These are phyloP conservation scores for Eucalyptus erythrocorys DNA, from an alignment of 345 rosid species.

Conservation along the genomic window DNA sequence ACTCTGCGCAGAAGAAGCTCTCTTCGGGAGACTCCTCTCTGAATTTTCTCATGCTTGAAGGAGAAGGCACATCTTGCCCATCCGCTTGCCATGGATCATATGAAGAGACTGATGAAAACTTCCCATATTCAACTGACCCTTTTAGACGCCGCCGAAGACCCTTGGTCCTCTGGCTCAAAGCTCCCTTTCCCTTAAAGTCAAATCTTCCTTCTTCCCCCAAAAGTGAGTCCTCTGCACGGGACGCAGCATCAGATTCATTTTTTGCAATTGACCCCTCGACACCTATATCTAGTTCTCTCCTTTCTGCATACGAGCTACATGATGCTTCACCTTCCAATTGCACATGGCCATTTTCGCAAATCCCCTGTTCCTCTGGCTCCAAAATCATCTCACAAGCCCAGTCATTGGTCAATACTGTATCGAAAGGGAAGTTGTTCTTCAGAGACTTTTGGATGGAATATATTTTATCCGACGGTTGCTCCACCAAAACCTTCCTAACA, in stretches of 20 bases:
- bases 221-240: background rate
- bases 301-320: constrained; percentile 11
- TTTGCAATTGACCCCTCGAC: background rate
- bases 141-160: constrained; percentile 30
- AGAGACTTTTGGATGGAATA: constrained; percentile 29
- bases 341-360: background rate
- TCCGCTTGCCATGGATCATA: constrained; percentile 15
- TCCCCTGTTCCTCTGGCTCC: background rate
- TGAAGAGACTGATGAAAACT: constrained; percentile 17
- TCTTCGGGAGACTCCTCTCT: constrained; percentile 8
- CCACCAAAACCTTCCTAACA: constrained; percentile 32
- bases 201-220: constrained; percentile 15
- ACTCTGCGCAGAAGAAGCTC: background rate
- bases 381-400: constrained; percentile 1
- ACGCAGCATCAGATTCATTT: constrained; percentile 10
- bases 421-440: constrained; percentile 25
- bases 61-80: constrained; percentile 3
- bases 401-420: constrained; percentile 5
- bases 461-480: constrained; percentile 30
- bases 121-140: constrained; percentile 1
- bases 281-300: constrained; percentile 1
- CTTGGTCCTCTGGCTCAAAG: background rate
- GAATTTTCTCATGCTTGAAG: constrained; percentile 8
- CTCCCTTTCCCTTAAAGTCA: constrained; percentile 13
- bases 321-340: constrained; percentile 15